Evolutionary conservation across 2,329 filamentous ascomycete species (phyloP), one percentile per base, ranked within the genome.

Genomic region (Chalaropsis ovoidea): DNA sequence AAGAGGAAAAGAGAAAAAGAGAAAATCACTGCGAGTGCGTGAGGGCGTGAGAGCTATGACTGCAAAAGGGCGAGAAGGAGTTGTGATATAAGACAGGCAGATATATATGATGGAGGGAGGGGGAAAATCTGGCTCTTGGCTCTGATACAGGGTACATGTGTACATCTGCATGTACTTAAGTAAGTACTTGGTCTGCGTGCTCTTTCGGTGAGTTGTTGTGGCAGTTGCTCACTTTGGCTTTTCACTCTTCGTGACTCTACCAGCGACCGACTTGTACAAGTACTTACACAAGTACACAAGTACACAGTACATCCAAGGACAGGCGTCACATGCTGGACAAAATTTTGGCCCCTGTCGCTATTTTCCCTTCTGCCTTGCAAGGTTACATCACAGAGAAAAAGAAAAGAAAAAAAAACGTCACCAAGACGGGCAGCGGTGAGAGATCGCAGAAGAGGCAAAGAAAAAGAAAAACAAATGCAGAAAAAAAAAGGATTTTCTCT

Each of bases 281-380:
- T 13, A 43, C 11, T 3, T 43, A 13, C 42, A 43, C 11, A 3
- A n/a, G n/a, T n/a, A n/a, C n/a, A n/a, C n/a, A n/a, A n/a, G 13
- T 43, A 13, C 42, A 43, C 11, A 3, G 13, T n/a, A n/a, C 13
- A 13, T 43, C 11, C 42, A 43, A n/a, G 17, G 42, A 10, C 17
- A 13, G 42, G 11, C 52, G 52, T 56, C 52, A 56, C 52, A 56
- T 56, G 52, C 52, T 35, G 52, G 15, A 56, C 7, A n/a, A 56
- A 31, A 17, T 56, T 56, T 56, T 31, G 22, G 52, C 52, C 52
- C 52, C 52, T 56, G 52, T 56, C 22, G 22, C 22, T 31, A 17
- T 31, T 56, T 56, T 35, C 17, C 17, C n/a, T 31, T 35, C 52
- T 17, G 52, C 27, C 22, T 35, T 13, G 52, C 15, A 56, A 56